Evolutionary conservation across 176 grass and related monocot genomes (phyloP), one percentile per base, ranked within the genome.

Genomic region (Areca catechu): DNA sequence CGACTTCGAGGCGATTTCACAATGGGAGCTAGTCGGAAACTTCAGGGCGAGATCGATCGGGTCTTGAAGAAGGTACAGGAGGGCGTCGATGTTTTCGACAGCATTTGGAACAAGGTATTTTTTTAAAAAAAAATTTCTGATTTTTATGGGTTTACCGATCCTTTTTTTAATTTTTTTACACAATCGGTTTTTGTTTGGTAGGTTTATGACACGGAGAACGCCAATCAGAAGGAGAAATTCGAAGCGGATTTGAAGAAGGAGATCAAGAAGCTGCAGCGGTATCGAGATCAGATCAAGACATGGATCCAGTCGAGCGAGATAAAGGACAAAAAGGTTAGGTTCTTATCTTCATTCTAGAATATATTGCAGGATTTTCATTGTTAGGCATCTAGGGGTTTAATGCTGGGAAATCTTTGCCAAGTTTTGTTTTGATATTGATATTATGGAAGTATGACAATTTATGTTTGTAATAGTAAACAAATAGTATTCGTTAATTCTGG

Each of bases 141-240:
- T 76, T 67, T 50, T 52, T 19, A 2, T 3, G 4, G 1, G 3
- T n/a, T 55, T 79, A 57, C 22, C 52, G 48, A 25, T 25, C 19
- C 22, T 58, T 24, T n/a, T 60, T 20, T 57, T 12, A 16, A 12
- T 3, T 30, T 24, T 61, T 55, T 65, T 15, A 0, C 7, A 12
- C 9, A 43, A 43, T 43, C 16, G 22, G 16, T 14, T 4, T 22
- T 60, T 18, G 19, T 66, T 50, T 19, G 9, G n/a, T 78, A 92
- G 94, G 94, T 98, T 28, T 98, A 98, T 61, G 94, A 98, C 58
- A 93, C 94, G 16, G 88, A 98, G 53, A 98, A 98, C 78, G 87
- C 81, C 24, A 98, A 98, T 74, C 94, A 98, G 94, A 98, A 98
- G 84, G 94, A 98, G 88, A 98, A 98, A 57, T 98, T 98, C 58